Percentiles rank a stretch among this genome's conserved stretches.
phyloP scores from a whole-genome alignment of 768 basidiomycete species.

The Collybia mongolica region DNA sequence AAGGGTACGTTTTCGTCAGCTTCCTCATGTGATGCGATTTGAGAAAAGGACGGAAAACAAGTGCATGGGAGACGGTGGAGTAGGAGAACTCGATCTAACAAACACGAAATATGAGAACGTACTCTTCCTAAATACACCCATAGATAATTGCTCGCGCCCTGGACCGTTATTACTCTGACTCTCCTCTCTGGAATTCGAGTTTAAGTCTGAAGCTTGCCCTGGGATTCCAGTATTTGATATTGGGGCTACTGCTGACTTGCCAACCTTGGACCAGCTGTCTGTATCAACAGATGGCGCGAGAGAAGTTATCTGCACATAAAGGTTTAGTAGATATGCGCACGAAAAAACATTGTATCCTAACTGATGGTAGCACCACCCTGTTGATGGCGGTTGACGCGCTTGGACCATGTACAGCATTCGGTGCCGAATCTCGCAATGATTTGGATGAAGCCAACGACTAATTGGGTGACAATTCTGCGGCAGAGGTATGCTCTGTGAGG shows the following conservation, averaged over 20 bases:
- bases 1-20: constrained; percentile 2
- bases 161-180: constrained; percentile 6
- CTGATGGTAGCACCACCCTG: constrained; percentile 11
- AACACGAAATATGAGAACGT: constrained; percentile 10
- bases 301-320: constrained; percentile 19
- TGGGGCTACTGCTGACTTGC: constrained; percentile 23
- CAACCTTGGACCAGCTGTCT: constrained; percentile 45
- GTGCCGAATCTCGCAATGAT: not conserved
- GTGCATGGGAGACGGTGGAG: not conserved
- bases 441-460: not conserved
- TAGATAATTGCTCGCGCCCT: not conserved
- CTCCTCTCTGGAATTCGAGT: constrained; percentile 7
- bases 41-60: not conserved
- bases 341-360: constrained; percentile 42
- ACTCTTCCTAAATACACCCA: constrained; percentile 23
- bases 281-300: constrained; percentile 29
- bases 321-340: constrained; percentile 30
- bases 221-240: not conserved
- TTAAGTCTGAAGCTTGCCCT: constrained; percentile 3
- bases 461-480: not conserved
- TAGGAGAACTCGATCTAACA: too few species aligned
- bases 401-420: constrained; percentile 13
- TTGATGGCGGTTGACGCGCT: constrained; percentile 5
- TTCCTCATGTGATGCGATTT: too few species aligned
- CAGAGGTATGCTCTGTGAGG: constrained; percentile 1